Evolutionary conservation across 805 yeast genomes (phyloP).

Genomic region (Metschnikowia vanudenii): DNA sequence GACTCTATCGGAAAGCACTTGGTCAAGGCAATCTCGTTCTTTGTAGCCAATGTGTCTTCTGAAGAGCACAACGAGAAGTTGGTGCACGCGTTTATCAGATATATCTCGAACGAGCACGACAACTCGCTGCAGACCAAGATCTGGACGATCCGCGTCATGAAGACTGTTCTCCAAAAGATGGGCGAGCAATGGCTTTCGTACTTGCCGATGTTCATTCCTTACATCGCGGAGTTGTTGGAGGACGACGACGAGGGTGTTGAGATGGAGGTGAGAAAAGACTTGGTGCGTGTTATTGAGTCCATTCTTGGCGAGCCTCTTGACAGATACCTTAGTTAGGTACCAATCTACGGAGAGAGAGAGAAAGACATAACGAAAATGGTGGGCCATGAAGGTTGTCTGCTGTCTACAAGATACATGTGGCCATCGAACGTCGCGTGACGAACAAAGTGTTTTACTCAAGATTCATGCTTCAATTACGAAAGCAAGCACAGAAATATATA

Average conservation of each 20-base stretch:
- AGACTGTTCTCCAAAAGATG: slow-evolving; percentile 79
- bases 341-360: neutral
- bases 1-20: slow-evolving; percentile 74
- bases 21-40: slow-evolving; percentile 74
- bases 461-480: too few species aligned
- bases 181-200: slow-evolving; percentile 93
- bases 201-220: slow-evolving; percentile 92
- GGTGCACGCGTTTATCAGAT: slow-evolving; percentile 37
- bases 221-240: slow-evolving; percentile 91
- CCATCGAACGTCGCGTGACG: too few species aligned
- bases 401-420: too few species aligned
- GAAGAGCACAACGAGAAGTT: slow-evolving; percentile 70
- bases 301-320: slow-evolving; percentile 95
- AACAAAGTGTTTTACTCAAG: too few species aligned
- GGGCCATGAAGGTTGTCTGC: too few species aligned
- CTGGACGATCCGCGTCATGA: slow-evolving; percentile 80
- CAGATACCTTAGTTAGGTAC: slow-evolving; percentile 59
- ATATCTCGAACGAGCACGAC: slow-evolving; percentile 40
- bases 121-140: slow-evolving; percentile 68
- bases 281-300: slow-evolving; percentile 86
- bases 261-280: slow-evolving; percentile 82
- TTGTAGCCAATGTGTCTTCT: slow-evolving; percentile 67
- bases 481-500: too few species aligned
- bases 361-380: too few species aligned
- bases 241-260: slow-evolving; percentile 95